Percentiles rank a stretch among this genome's conserved stretches.
Conservation (phyloP, 495 filamentous ascomycete genomes). For the Viridothelium virens region DNA sequence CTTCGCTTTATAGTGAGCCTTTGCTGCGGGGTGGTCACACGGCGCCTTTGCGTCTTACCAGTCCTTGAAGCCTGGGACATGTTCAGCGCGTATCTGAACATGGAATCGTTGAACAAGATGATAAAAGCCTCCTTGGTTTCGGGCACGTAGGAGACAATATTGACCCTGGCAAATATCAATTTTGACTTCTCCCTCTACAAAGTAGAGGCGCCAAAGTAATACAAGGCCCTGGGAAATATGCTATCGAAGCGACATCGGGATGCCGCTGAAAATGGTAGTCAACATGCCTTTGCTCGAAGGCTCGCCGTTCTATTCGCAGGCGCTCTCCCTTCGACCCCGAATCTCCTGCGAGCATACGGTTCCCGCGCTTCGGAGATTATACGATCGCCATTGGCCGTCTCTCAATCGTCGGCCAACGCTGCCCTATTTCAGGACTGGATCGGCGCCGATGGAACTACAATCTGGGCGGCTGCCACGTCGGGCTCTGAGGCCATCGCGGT, state of each 20-base stretch:
- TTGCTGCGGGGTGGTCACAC: too few species aligned
- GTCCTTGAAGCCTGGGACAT: too few species aligned
- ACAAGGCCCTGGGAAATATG: not conserved
- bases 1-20: too few species aligned
- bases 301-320: not conserved
- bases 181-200: not conserved
- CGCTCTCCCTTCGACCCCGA: not conserved
- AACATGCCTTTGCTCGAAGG: not conserved
- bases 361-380: not conserved
- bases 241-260: not conserved
- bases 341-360: not conserved
- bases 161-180: not conserved
- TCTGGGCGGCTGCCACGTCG: not conserved
- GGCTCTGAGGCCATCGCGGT: not conserved
- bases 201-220: not conserved
- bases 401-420: not conserved
- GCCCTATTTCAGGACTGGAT: not conserved
- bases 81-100: too few species aligned
- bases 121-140: too few species aligned
- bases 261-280: not conserved
- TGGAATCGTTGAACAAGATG: too few species aligned
- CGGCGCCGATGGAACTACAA: not conserved
- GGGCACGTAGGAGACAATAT: not conserved
- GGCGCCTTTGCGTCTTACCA: too few species aligned
- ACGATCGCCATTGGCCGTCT: not conserved